Evolutionary conservation across 805 yeast genomes (phyloP), one percentile per base, ranked within the genome.

Genomic region (Saturnispora saitoi): DNA sequence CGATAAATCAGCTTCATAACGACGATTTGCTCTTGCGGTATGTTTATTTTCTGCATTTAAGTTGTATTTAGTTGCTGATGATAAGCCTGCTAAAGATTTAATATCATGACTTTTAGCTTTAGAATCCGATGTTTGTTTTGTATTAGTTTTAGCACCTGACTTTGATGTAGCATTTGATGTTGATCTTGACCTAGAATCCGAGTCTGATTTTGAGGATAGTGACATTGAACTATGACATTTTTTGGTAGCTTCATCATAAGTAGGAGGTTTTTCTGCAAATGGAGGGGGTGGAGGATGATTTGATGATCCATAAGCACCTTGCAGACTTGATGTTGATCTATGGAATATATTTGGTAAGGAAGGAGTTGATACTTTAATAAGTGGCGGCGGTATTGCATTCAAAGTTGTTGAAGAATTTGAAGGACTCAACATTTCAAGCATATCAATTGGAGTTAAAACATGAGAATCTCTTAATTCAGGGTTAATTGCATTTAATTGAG

Each of bases 341-440:
- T 31, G 20, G 19, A 15, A 46, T 38, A 19, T 15, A 40, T 12
- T 38, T 15, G 38, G 15, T 15, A 20, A 17, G 2, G 38, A 34
- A 17, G 26, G 34, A 9, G 38, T 26, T 14, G 15, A 19, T 19
- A 22, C 31, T 6, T 32, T 32, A 3, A 48, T 32, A 8, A 42
- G 17, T 14, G 53, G 47, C 52, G 83, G 81, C 4, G 86, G 77
- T 1, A 87, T 88, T 4, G 87, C 87, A 36, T 32, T 78, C 78
- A 32, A 69, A 57, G 38, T 26, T 4, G 37, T 11, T 11, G 51
- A 38, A 28, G 45, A 42, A 41, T 76, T 58, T 19, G 77, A 59
- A 56, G 75, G 55, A 15, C 51, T 44, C 6, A 49, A 12, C 26
- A 47, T 46, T 20, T 51, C 51, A 30, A 54, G 47, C 37, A 54